Conservation (phyloP, 192 early-diverging fungal species). For the Backusella parvicylindrica region DNA sequence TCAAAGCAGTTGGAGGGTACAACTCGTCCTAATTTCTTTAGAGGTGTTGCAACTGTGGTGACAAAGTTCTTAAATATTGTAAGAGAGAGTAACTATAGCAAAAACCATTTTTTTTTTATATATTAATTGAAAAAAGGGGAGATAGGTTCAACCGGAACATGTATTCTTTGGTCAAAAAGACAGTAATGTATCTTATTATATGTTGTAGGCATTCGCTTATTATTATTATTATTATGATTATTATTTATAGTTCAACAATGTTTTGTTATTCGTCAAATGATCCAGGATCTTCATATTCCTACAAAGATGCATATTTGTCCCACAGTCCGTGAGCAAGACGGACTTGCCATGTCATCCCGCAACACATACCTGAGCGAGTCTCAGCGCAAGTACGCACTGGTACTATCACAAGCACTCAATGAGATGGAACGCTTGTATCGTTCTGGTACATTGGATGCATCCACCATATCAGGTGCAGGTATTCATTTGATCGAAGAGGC, state of each 20-base stretch:
- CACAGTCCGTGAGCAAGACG: slow-evolving; percentile 77
- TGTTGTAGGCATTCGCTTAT: background rate
- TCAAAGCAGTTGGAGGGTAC: slow-evolving; percentile 93
- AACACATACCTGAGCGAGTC: slow-evolving; percentile 80
- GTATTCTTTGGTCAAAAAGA: slow-evolving; percentile 98
- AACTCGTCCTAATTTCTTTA: slow-evolving; percentile 92
- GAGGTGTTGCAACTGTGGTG: slow-evolving; percentile 95
- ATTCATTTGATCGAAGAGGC: slow-evolving; percentile 47
- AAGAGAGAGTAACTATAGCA: background rate
- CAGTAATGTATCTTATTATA: slow-evolving; percentile 36
- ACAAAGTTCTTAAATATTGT: slow-evolving; percentile 89
- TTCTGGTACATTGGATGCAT: slow-evolving; percentile 31
- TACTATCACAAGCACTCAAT: slow-evolving; percentile 69
- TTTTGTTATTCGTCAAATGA: slow-evolving; percentile 71
- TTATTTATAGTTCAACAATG: slow-evolving; percentile 71
- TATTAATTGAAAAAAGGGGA: background rate
- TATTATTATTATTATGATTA: no score
- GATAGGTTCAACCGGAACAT: slow-evolving; percentile 63
- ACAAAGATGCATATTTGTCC: slow-evolving; percentile 65
- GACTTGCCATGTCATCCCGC: slow-evolving; percentile 87
- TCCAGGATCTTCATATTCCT: slow-evolving; percentile 83
- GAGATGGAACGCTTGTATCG: slow-evolving; percentile 49
- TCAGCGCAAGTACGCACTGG: slow-evolving; percentile 65
- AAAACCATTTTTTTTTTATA: background rate
- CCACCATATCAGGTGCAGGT: slow-evolving; percentile 45